These are phyloP conservation scores for Fusarium sp. DNA, from an alignment of 2,329 filamentous ascomycete genomes.

Conservation along the genomic window DNA sequence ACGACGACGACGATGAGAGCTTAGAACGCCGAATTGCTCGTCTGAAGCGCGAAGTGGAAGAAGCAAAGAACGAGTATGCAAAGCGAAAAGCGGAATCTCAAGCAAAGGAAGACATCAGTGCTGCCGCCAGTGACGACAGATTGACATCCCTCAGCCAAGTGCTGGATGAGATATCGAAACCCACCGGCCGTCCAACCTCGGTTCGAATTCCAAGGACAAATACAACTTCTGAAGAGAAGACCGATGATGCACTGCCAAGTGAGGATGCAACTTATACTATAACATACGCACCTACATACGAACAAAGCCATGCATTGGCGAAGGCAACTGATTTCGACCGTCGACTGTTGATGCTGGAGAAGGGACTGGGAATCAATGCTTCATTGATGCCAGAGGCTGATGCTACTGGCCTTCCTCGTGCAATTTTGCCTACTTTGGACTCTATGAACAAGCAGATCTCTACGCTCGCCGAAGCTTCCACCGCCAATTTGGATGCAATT, in stretches of 20 bases:
- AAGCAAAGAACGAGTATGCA: conserved; percentile 73
- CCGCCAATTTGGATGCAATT: conserved; percentile 78
- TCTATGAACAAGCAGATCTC: conserved; percentile 84
- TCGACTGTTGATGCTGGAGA: conserved; percentile 82
- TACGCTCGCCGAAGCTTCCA: conserved; percentile 78
- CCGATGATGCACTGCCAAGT: conserved; percentile 38
- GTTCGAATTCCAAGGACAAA: conserved; percentile 25
- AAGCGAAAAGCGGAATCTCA: conserved; percentile 64
- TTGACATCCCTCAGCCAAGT: conserved; percentile 78
- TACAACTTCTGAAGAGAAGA: conserved; percentile 26
- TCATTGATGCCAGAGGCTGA: conserved; percentile 73
- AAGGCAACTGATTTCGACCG: conserved; percentile 90
- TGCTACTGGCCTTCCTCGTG: conserved; percentile 67
- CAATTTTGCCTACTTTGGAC: conserved; percentile 86
- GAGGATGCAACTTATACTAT: conserved; percentile 69
- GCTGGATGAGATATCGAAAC: conserved; percentile 72
- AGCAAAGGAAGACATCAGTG: conserved; percentile 62
- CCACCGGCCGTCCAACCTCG: conserved; percentile 34
- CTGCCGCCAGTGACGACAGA: conserved; percentile 48
- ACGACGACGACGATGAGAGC: conserved; percentile 78
- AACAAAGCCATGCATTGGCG: conserved; percentile 77
- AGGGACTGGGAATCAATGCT: conserved; percentile 81
- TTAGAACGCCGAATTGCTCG: conserved; percentile 84
- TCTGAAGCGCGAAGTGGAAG: conserved; percentile 84
- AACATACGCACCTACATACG: conserved; percentile 73